Conservation (phyloP, 75 land plant species). For the Picea glauca region DNA sequence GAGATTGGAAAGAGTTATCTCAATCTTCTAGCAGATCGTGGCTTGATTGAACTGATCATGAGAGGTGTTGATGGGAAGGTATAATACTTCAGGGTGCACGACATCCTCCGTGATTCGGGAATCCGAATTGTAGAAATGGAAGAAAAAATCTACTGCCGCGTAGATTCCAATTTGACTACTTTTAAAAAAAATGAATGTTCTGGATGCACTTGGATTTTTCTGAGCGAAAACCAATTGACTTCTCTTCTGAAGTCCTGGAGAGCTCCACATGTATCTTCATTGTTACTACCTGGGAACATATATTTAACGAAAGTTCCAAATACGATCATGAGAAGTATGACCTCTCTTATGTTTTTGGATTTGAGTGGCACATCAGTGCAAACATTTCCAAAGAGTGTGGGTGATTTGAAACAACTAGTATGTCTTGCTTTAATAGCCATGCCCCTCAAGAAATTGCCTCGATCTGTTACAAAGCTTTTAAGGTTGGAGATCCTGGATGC, state of each 20-base stretch:
- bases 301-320: not conserved
- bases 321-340: not conserved
- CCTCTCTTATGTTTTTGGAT: not conserved
- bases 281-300: not conserved
- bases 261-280: not conserved
- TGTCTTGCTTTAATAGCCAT: not conserved
- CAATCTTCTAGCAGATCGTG: not conserved
- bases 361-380: not conserved
- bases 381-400: not conserved
- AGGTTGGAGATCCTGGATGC: not conserved
- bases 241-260: not conserved
- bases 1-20: not conserved
- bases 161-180: not conserved
- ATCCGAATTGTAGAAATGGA: not conserved
- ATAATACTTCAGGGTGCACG: not conserved
- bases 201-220: not conserved
- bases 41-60: not conserved
- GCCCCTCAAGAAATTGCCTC: not conserved
- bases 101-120: slow-evolving; percentile 1
- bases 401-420: not conserved
- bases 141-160: not conserved
- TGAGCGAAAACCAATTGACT: not conserved
- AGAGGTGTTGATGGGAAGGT: not conserved
- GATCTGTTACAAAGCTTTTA: not conserved
- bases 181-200: not conserved